Conservation (phyloP, 345 rosid genomes). For the Turnera subulata region DNA sequence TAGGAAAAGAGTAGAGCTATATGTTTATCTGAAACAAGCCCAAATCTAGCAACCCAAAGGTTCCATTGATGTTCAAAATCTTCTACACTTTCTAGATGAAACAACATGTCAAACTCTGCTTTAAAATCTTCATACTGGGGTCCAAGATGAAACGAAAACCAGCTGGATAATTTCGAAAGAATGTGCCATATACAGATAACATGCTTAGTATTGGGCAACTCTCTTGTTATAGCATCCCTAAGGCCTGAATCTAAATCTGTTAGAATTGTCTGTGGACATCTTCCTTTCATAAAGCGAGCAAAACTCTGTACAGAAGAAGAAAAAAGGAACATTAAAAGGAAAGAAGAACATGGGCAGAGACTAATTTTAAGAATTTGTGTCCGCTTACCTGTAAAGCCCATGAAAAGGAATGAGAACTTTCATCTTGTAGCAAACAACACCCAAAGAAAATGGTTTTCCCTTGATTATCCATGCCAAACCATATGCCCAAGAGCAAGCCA, state of each 20-base stretch:
- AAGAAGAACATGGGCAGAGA: slow-evolving; percentile 26
- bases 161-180: slow-evolving; percentile 72
- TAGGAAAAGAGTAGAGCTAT: slow-evolving; percentile 59
- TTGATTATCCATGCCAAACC: slow-evolving; percentile 69
- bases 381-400: slow-evolving; percentile 97
- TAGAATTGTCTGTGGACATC: slow-evolving; percentile 71
- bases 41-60: slow-evolving; percentile 62
- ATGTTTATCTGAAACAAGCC: slow-evolving; percentile 78
- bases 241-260: slow-evolving; percentile 80
- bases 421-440: slow-evolving; percentile 81
- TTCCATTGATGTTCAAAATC: slow-evolving; percentile 86
- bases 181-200: slow-evolving; percentile 63
- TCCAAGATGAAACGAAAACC: slow-evolving; percentile 75
- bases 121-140: slow-evolving; percentile 68
- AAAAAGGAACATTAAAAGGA: slow-evolving; percentile 29
- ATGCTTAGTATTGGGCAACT: slow-evolving; percentile 72
- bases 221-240: slow-evolving; percentile 74
- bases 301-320: slow-evolving; percentile 78
- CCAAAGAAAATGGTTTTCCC: slow-evolving; percentile 74
- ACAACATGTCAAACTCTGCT: slow-evolving; percentile 60
- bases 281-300: slow-evolving; percentile 73
- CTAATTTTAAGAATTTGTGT: slow-evolving; percentile 26
- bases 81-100: slow-evolving; percentile 50
- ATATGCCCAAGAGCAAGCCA: slow-evolving; percentile 73
- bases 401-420: slow-evolving; percentile 54